phyloP scores from a whole-genome alignment of 257 asterid species.

The Penstemon eatonii region DNA sequence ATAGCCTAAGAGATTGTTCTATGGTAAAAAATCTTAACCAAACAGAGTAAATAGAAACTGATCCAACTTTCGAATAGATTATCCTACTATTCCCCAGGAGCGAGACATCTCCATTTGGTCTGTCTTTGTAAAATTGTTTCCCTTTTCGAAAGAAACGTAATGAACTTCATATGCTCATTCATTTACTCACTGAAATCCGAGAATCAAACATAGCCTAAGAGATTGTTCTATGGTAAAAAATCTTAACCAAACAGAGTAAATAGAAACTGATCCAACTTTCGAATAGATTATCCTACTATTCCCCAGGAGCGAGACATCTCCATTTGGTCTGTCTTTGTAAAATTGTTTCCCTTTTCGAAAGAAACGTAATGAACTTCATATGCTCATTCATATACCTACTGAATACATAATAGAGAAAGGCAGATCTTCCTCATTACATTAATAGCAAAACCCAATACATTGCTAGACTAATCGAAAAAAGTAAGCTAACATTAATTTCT shows the following conservation, averaged over 20 bases:
- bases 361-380: too few relatives aligned
- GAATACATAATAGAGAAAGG: neutral
- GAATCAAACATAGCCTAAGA: neutral
- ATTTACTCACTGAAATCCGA: too few relatives aligned
- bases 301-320: neutral
- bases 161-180: neutral
- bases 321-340: neutral
- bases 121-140: too few relatives aligned
- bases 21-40: conserved; percentile 5
- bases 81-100: too few relatives aligned
- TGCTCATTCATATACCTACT: neutral
- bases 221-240: neutral
- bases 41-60: neutral
- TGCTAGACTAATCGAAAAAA: neutral
- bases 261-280: neutral
- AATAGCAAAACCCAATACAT: neutral
- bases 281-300: neutral
- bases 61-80: neutral
- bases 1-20: conserved; percentile 8
- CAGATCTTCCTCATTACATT: neutral
- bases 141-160: too few relatives aligned
- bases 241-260: neutral
- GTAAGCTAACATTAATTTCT: neutral
- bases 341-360: too few relatives aligned
- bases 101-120: neutral